Evolutionary conservation across 1,139 yeast species (phyloP), one percentile per base, ranked within the genome.

Genomic region (Pneumocystis carinii): DNA sequence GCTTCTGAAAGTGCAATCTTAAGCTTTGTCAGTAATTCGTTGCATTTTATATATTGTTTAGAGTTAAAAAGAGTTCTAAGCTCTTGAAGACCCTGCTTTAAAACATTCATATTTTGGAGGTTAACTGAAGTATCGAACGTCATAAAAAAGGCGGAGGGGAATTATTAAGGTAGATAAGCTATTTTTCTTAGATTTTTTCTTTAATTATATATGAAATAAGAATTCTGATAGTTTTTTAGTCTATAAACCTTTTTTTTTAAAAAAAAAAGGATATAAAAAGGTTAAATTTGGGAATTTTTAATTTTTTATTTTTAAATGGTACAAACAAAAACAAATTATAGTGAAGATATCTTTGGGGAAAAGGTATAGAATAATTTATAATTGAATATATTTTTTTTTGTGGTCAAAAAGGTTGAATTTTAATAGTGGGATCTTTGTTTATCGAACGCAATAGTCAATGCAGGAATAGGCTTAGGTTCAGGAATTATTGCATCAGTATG

Each of bases 401-500:
- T 37, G 10, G n/a, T 12, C 12, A 24, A 36, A 15, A 10, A 37
- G n/a, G 29, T 38, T 62, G 58, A 59, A 41, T 61, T 56, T 35
- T 19, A 55, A 66, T 66, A 83, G 81, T 94, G 98, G 98, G 99
- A 94, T 75, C 89, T 90, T 68, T 97, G 90, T 64, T 81, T 94
- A 72, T 89, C 98, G 67, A 94, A 94, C 78, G 84, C 94, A 67
- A 79, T 94, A 70, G 95, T 94, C 71, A 92, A 92, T 77, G 86
- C 97, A 71, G 96, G 97, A n/a, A 81, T 94, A 69, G 98, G 99
- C 63, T 86, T 94, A 69, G 97, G 97, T 67, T 95, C 87, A 62
- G 99, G 99, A 76, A 96, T 94, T 60, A 81, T 90, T 66, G 87
- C 95, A 55, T 88, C 96, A n/a, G 95, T 90, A 61, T 77, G 94